These are phyloP conservation scores for Trichosporon sp. DNA, from an alignment of 1,284 basidiomycete genomes.

Conservation along the genomic window DNA sequence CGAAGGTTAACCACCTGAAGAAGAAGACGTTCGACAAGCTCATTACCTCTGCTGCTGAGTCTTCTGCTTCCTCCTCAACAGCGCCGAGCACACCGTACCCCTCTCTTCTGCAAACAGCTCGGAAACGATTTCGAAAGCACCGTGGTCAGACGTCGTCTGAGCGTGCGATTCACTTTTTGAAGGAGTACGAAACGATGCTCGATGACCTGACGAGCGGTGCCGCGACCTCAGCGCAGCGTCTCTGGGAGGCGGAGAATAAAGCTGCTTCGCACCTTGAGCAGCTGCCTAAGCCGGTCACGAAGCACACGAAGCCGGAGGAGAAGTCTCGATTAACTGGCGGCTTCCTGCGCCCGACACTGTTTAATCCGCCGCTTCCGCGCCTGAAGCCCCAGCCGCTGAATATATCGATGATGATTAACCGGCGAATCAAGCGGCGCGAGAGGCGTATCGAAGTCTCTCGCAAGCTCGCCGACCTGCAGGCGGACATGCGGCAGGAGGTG, in stretches of 20 bases:
- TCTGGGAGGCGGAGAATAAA: not conserved
- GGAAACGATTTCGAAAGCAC: not conserved
- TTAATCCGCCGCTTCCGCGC: conserved; percentile 66
- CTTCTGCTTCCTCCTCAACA: not conserved
- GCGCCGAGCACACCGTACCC: not conserved
- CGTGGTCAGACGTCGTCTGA: not conserved
- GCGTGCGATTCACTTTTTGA: not conserved
- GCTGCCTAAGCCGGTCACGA: conserved; percentile 4
- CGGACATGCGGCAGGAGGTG: conserved; percentile 57
- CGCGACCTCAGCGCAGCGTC: not conserved
- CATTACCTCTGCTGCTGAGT: not conserved
- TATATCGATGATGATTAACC: conserved; percentile 64
- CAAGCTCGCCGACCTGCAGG: conserved; percentile 46
- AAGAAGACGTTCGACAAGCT: not conserved
- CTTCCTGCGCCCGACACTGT: conserved; percentile 59
- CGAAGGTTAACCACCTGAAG: not conserved
- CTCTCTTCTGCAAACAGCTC: not conserved
- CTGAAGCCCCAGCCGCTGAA: conserved; percentile 68
- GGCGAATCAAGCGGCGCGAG: conserved; percentile 55
- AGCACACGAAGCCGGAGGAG: conserved; percentile 45
- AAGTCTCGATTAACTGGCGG: conserved; percentile 65
- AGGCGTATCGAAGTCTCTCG: conserved; percentile 50
- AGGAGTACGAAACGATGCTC: conserved; percentile 1
- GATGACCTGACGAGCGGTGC: not conserved
- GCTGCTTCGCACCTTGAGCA: not conserved